phyloP scores from a whole-genome alignment of 2,329 filamentous ascomycete species.

The Xylariaceae sp. region DNA sequence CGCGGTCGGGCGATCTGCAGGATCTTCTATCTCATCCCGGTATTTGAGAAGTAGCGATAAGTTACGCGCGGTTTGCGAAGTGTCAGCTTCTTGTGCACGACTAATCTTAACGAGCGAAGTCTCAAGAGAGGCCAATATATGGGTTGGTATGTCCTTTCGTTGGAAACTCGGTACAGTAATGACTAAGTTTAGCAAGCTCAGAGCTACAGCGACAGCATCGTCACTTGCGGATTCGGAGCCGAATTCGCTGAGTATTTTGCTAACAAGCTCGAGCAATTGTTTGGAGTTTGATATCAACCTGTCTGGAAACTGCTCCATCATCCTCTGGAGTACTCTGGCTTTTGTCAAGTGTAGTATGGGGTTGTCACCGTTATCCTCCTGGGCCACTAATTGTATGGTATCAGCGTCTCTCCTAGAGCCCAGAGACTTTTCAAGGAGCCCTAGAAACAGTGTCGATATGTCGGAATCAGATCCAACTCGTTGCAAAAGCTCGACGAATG shows the following conservation, averaged over 20 bases:
- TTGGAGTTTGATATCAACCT: conserved; percentile 68
- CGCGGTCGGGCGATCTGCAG: conserved; percentile 44
- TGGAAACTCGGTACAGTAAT: conserved; percentile 63
- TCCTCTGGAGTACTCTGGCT: conserved; percentile 66
- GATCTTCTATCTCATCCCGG: conserved; percentile 58
- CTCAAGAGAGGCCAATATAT: conserved; percentile 54
- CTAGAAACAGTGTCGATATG: conserved; percentile 65
- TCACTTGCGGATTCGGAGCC: conserved; percentile 50
- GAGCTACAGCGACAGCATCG: conserved; percentile 57
- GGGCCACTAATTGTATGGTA: conserved; percentile 38
- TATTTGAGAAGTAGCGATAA: conserved; percentile 62
- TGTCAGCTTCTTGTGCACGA: conserved; percentile 45
- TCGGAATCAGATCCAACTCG: conserved; percentile 60
- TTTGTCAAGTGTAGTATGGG: conserved; percentile 59
- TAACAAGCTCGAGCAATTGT: conserved; percentile 68
- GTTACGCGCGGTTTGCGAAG: conserved; percentile 61
- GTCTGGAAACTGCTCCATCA: conserved; percentile 68
- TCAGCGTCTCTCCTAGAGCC: conserved; percentile 33
- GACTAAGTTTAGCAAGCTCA: conserved; percentile 67
- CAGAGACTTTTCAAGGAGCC: conserved; percentile 65
- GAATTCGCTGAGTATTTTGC: conserved; percentile 61
- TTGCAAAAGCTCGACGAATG: conserved; percentile 57
- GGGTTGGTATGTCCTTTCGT: conserved; percentile 51
- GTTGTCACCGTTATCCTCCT: conserved; percentile 45
- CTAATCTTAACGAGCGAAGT: conserved; percentile 53